phyloP scores from a whole-genome alignment of 164 flowering plant species.

The Vitis labrusca region DNA sequence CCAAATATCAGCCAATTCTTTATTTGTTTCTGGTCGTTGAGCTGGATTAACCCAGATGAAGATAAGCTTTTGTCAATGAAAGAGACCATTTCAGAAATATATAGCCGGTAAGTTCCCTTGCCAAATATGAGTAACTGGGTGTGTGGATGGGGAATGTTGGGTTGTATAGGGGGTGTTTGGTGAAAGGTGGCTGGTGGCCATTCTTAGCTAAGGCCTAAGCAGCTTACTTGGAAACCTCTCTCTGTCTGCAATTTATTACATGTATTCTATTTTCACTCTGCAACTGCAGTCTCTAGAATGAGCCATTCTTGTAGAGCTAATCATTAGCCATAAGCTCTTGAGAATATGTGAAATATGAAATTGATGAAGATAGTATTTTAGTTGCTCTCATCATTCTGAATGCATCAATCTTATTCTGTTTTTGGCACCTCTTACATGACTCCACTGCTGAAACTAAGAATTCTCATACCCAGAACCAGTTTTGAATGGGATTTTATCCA shows the following conservation, averaged over 20 bases:
- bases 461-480: too few species aligned
- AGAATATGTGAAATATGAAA: background rate
- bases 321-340: slow-evolving; percentile 5
- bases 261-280: slow-evolving; percentile 12
- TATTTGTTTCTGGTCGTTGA: slow-evolving; percentile 55
- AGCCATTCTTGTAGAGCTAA: slow-evolving; percentile 25
- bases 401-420: too few species aligned
- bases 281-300: slow-evolving; percentile 14
- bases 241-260: slow-evolving; percentile 4
- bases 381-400: background rate
- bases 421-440: too few species aligned
- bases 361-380: slow-evolving; percentile 1
- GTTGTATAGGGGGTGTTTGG: slow-evolving; percentile 14
- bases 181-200: slow-evolving; percentile 8
- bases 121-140: background rate
- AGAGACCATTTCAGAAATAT: slow-evolving; percentile 7
- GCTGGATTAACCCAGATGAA: background rate
- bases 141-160: background rate
- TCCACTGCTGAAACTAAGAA: too few species aligned
- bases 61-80: background rate
- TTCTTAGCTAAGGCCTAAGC: slow-evolving; percentile 7
- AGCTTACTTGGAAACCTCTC: slow-evolving; percentile 3
- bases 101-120: background rate
- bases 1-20: slow-evolving; percentile 42
- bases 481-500: too few species aligned